Base-by-base conservation (phyloP, 78 protist genomes). In the Dictyostelium brefeldianum region DNA sequence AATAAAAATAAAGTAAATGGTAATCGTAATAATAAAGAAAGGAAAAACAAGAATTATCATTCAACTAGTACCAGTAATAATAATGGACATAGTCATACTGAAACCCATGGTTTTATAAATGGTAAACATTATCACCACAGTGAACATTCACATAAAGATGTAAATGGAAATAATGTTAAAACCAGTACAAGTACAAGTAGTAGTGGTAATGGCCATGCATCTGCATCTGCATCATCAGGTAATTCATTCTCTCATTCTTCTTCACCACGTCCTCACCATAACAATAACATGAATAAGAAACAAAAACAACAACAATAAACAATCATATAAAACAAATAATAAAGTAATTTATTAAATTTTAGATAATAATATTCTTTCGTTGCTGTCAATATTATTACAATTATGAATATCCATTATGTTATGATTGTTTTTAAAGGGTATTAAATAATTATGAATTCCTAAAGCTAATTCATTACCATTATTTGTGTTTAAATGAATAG, bases 141-240 rank as follows among this genome's bases (percentile, higher is more conserved):
- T 5, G n/a, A 29, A 7, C 70, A 62, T 11, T 25, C 70, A 4
- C 22, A 31, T 25, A 62, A 62, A 62, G 70, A 62, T 62, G 70
- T 17, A 11, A 14, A 31, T 62, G 27, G 70, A n/a, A n/a, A n/a
- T 36, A 36, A 36, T 36, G 43, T 36, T 36, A 36, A 36, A 36
- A 36, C 43, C 10, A 62, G 70, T 25, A 62, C 70, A 11, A 62
- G 70, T 62, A 62, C 70, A 62, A 62, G 70, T 62, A 17, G 10
- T 62, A 25, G 43, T 11, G 70, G 70, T 62, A 62, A 22, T 62
- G 70, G 70, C 22, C 70, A 62, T 62, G 70, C 70, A 62, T 11
- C 36, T 62, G 70, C 70, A 1, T 9, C 70, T 62, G 70, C 70
- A 0, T 20, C 70, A 25, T 22, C 67, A 20, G 12, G 31, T 22